Conservation (phyloP, 768 basidiomycete genomes). For the Termitomyces sp. region DNA sequence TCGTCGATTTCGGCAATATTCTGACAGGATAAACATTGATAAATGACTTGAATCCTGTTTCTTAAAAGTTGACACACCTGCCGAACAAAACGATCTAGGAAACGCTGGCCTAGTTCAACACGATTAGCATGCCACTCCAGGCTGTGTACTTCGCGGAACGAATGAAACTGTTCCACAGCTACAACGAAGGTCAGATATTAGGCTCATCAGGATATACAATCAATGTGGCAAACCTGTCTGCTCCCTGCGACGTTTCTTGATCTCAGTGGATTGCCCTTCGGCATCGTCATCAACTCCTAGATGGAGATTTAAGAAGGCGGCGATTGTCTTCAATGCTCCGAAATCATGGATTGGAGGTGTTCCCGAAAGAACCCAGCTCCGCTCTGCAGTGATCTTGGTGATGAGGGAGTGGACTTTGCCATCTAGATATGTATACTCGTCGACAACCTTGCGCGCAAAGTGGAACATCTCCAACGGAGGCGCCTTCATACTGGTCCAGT, state of each 20-base stretch:
- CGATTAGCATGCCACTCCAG: slow-evolving; percentile 91
- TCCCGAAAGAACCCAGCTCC: slow-evolving; percentile 95
- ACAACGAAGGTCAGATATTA: slow-evolving; percentile 15
- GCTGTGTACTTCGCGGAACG: slow-evolving; percentile 92
- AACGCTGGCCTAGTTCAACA: slow-evolving; percentile 75
- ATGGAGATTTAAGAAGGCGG: slow-evolving; percentile 85
- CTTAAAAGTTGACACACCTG: slow-evolving; percentile 45
- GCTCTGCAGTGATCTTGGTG: slow-evolving; percentile 69
- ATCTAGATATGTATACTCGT: slow-evolving; percentile 92
- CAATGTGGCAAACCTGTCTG: slow-evolving; percentile 60
- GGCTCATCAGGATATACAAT: slow-evolving; percentile 6
- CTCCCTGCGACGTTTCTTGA: slow-evolving; percentile 79
- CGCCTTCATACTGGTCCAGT: slow-evolving; percentile 77
- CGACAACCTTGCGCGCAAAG: slow-evolving; percentile 83
- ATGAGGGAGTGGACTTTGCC: slow-evolving; percentile 78
- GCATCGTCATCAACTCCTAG: slow-evolving; percentile 88
- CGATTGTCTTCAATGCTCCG: slow-evolving; percentile 85
- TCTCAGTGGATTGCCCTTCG: slow-evolving; percentile 69
- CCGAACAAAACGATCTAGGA: slow-evolving; percentile 78
- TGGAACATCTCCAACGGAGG: slow-evolving; percentile 93
- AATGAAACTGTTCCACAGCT: slow-evolving; percentile 93
- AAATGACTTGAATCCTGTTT: slow-evolving; percentile 5
- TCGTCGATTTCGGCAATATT: slow-evolving; percentile 97
- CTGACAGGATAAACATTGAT: slow-evolving; percentile 31
- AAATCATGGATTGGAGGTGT: slow-evolving; percentile 94